phyloP scores from a whole-genome alignment of 192 early-diverging fungal species.

The Umbelopsis ramanniana region DNA sequence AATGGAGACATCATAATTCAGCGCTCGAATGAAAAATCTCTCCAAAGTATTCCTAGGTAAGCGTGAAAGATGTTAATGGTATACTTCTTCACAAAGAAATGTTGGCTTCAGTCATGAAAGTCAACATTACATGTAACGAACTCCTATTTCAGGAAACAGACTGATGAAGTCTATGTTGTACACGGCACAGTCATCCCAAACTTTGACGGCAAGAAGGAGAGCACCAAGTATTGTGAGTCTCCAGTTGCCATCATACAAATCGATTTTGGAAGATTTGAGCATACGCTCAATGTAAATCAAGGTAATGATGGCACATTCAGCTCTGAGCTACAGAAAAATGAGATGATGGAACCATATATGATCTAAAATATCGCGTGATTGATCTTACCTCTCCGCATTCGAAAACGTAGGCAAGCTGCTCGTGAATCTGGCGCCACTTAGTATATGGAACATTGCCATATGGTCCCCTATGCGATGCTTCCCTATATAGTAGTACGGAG shows the following conservation, averaged over 20 bases:
- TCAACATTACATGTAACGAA: conserved; percentile 66
- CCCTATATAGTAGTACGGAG: conserved; percentile 13
- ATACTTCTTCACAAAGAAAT: neutral
- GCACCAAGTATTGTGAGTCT: conserved; percentile 58
- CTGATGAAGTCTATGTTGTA: conserved; percentile 83
- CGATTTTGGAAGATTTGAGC: conserved; percentile 60
- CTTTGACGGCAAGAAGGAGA: conserved; percentile 77
- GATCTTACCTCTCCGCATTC: conserved; percentile 36
- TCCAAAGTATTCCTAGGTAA: conserved; percentile 67
- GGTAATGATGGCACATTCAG: conserved; percentile 42
- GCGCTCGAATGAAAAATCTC: conserved; percentile 59
- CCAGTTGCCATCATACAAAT: conserved; percentile 60
- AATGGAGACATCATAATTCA: conserved; percentile 71
- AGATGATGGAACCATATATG: neutral
- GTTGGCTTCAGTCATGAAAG: neutral
- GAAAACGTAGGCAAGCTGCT: conserved; percentile 40
- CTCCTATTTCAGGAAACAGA: conserved; percentile 73
- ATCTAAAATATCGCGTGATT: neutral
- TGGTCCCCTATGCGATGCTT: neutral
- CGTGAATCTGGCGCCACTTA: conserved; percentile 35
- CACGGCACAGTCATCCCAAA: conserved; percentile 88
- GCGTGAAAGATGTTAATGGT: neutral
- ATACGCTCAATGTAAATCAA: conserved; percentile 72
- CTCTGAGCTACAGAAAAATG: conserved; percentile 25
- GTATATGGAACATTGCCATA: conserved; percentile 22